These are phyloP conservation scores for Aspergillus alliaceus DNA, from an alignment of 2,329 filamentous ascomycete species.

Conservation along the genomic window DNA sequence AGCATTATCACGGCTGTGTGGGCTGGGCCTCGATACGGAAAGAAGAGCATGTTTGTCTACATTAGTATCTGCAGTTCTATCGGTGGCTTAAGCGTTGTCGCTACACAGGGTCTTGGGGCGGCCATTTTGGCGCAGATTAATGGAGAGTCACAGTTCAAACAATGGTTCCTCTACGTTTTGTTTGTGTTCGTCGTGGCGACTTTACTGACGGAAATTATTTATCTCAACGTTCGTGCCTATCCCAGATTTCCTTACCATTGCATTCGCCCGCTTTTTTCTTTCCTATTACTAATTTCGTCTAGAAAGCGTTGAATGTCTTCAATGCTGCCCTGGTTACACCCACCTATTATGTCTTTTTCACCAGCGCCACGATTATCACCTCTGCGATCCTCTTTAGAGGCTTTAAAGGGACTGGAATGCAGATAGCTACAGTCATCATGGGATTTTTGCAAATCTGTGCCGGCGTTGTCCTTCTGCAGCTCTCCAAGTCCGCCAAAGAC, in stretches of 20 bases:
- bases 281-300: conserved; percentile 18
- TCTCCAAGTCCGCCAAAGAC: conserved; percentile 98
- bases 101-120: conserved; percentile 87
- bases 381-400: conserved; percentile 90
- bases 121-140: conserved; percentile 84
- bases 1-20: conserved; percentile 73
- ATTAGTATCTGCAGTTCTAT: conserved; percentile 94
- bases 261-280: not conserved
- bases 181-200: conserved; percentile 89
- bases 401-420: conserved; percentile 79
- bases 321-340: conserved; percentile 96
- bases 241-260: not conserved
- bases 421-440: conserved; percentile 86
- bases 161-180: conserved; percentile 95
- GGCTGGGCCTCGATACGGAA: conserved; percentile 83
- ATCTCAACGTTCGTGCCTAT: conserved; percentile 76
- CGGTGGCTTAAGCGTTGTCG: conserved; percentile 90
- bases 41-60: conserved; percentile 97
- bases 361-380: conserved; percentile 89
- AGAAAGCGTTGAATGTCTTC: conserved; percentile 98
- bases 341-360: conserved; percentile 99
- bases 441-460: conserved; percentile 93
- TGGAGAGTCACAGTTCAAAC: conserved; percentile 85
- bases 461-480: conserved; percentile 85
- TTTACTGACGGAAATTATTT: conserved; percentile 89